phyloP scores from a whole-genome alignment of 2,329 filamentous ascomycete species.

The Geosmithia putterillii region DNA sequence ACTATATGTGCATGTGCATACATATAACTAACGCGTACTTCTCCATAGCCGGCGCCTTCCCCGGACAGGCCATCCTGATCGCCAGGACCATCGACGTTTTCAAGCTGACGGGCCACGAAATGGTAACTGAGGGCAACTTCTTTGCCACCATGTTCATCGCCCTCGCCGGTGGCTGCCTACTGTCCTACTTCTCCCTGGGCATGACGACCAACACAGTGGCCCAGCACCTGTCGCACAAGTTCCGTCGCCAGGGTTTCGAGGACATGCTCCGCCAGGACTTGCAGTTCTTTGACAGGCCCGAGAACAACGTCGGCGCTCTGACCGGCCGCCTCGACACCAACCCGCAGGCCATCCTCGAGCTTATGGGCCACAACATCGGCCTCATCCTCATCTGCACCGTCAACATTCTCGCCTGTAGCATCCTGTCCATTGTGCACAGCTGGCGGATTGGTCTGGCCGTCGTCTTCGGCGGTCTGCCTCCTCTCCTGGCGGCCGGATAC shows the following conservation, averaged over 20 bases:
- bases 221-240: conserved; percentile 56
- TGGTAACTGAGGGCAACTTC: conserved; percentile 32
- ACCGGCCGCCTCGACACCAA: conserved; percentile 36
- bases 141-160: conserved; percentile 41
- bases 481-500: conserved; percentile 48
- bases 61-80: conserved; percentile 30
- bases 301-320: conserved; percentile 79
- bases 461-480: conserved; percentile 49
- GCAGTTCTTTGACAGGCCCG: conserved; percentile 77
- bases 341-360: conserved; percentile 24
- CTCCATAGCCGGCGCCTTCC: conserved; percentile 19
- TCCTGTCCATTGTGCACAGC: conserved; percentile 52
- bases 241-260: conserved; percentile 72
- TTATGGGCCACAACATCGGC: conserved; percentile 28
- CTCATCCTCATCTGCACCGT: conserved; percentile 19
- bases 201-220: conserved; percentile 20
- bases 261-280: conserved; percentile 88
- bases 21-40: not conserved
- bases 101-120: conserved; percentile 14
- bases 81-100: conserved; percentile 28
- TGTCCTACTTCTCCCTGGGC: conserved; percentile 29
- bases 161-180: conserved; percentile 28
- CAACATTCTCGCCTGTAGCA: conserved; percentile 10
- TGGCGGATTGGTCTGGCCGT: conserved; percentile 60
- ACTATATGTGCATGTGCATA: too few species aligned